Percentiles rank a stretch among this genome's conserved stretches.
phyloP scores from a whole-genome alignment of 176 grass and related monocot genomes.

The Cenchrus americanus region DNA sequence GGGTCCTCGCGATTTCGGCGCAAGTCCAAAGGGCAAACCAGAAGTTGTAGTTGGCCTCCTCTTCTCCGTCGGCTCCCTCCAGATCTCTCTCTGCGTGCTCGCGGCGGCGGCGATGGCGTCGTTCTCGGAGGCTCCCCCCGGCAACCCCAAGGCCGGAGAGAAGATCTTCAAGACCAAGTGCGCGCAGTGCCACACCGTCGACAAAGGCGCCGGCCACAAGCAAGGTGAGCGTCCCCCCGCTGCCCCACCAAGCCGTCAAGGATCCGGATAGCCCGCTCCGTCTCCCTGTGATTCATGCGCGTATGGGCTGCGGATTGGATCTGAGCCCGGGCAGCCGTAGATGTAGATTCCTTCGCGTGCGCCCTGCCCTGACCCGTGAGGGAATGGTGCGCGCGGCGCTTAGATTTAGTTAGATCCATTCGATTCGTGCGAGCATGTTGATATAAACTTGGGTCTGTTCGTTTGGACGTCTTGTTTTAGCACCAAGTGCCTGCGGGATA shows the following conservation, averaged over 20 bases:
- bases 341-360: background rate
- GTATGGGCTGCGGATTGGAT: background rate
- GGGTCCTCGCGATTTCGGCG: conserved; percentile 22
- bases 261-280: background rate
- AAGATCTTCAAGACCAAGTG: conserved; percentile 99
- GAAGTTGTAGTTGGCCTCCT: conserved; percentile 32
- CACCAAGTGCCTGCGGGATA: background rate
- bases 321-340: background rate
- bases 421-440: conserved; percentile 3
- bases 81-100: conserved; percentile 2
- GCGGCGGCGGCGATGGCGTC: conserved; percentile 64
- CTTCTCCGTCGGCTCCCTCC: background rate
- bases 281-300: background rate
- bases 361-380: background rate
- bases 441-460: background rate
- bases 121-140: conserved; percentile 75
- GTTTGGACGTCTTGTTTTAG: background rate
- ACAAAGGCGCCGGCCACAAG: conserved; percentile 81
- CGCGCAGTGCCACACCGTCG: conserved; percentile 95
- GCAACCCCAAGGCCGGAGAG: conserved; percentile 64
- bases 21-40: conserved; percentile 11
- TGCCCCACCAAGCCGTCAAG: too few relatives aligned
- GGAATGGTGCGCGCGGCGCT: background rate
- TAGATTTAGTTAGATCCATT: conserved; percentile 36
- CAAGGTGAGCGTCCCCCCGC: conserved; percentile 54